These are phyloP conservation scores for Nigrograna mackinnonii DNA, from an alignment of 2,329 filamentous ascomycete genomes.

Conservation along the genomic window DNA sequence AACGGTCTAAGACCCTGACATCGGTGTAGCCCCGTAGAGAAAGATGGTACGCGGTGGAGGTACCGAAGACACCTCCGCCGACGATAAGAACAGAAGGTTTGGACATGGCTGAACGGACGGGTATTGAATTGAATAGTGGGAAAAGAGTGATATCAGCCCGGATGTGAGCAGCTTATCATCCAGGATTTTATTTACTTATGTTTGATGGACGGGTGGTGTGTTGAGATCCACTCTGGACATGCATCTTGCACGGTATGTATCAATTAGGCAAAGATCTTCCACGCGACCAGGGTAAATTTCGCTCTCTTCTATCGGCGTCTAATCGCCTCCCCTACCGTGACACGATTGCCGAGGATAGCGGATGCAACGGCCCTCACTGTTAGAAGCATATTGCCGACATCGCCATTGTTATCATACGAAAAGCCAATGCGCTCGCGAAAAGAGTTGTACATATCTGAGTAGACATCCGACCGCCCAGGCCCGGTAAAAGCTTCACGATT, in stretches of 20 bases:
- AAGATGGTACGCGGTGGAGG: slow-evolving; percentile 67
- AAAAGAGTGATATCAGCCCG: neutral
- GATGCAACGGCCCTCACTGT: neutral
- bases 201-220: too few species aligned
- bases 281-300: neutral
- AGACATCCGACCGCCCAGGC: neutral
- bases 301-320: too few species aligned
- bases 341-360: neutral
- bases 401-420: neutral
- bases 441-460: neutral
- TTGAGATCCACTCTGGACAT: too few species aligned
- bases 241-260: neutral
- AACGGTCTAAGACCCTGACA: slow-evolving; percentile 9
- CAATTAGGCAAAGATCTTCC: neutral
- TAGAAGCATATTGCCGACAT: neutral
- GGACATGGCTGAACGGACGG: neutral
- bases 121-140: neutral
- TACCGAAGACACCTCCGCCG: slow-evolving; percentile 57
- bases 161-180: neutral
- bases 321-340: too few species aligned
- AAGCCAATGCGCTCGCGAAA: neutral
- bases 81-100: slow-evolving; percentile 35
- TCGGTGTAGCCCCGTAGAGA: slow-evolving; percentile 36
- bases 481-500: neutral
- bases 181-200: neutral